phyloP scores from a whole-genome alignment of 257 asterid species.

The Ballota nigra region DNA sequence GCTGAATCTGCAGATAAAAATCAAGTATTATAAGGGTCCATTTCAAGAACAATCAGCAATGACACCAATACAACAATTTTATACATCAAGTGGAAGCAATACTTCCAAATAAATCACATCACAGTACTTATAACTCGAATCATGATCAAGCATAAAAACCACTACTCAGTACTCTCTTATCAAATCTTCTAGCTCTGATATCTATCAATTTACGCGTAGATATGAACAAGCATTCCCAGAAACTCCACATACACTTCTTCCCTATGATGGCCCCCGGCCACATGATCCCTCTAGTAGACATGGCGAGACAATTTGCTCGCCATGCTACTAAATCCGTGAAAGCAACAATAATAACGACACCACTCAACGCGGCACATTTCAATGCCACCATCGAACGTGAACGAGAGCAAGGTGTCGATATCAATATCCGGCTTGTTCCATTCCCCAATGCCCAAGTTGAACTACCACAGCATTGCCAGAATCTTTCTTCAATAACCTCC shows the following conservation, averaged over 20 bases:
- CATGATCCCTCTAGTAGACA: background rate
- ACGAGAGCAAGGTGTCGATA: background rate
- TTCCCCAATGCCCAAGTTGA: background rate
- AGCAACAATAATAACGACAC: background rate
- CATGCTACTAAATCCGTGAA: background rate
- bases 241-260: background rate
- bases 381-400: background rate
- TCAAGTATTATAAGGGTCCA: background rate
- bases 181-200: background rate
- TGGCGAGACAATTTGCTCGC: background rate
- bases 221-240: background rate
- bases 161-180: background rate
- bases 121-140: background rate
- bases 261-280: background rate
- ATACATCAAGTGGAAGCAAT: background rate
- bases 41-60: background rate
- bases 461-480: background rate
- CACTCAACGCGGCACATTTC: background rate
- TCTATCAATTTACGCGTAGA: background rate
- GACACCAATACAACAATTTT: background rate
- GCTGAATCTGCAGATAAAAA: background rate
- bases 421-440: background rate
- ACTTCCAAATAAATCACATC: background rate
- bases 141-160: background rate
- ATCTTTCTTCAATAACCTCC: background rate